phyloP scores from a whole-genome alignment of 495 filamentous ascomycete species.

The Penicillium ochrochloron region DNA sequence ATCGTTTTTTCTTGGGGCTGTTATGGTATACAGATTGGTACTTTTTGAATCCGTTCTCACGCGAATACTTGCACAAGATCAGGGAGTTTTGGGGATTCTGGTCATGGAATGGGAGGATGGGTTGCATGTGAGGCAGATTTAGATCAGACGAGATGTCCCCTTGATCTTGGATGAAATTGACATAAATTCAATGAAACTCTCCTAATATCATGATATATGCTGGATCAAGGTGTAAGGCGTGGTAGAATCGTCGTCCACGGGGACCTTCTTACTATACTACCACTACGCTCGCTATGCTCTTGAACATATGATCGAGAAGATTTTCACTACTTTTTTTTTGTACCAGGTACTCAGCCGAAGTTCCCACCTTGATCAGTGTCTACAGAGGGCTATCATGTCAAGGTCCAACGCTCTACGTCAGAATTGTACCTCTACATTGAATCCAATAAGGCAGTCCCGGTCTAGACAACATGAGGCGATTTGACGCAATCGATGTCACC shows the following conservation, averaged over 20 bases:
- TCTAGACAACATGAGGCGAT: constrained; percentile 2
- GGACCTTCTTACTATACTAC: too few species aligned
- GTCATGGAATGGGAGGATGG: constrained; percentile 8
- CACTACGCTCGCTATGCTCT: too few species aligned
- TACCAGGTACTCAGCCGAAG: too few species aligned
- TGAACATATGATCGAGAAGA: too few species aligned
- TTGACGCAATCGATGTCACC: constrained; percentile 9
- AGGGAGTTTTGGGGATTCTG: constrained; percentile 20
- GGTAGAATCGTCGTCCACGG: too few species aligned
- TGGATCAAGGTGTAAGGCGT: not conserved
- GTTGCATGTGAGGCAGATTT: constrained; percentile 31
- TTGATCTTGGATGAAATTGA: constrained; percentile 9
- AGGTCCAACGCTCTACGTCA: not conserved
- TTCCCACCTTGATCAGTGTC: too few species aligned
- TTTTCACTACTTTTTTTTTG: too few species aligned
- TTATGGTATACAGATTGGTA: constrained; percentile 41
- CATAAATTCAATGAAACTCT: constrained; percentile 7
- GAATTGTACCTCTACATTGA: constrained; percentile 4
- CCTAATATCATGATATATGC: not conserved
- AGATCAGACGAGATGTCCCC: constrained; percentile 14
- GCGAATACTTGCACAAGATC: constrained; percentile 14
- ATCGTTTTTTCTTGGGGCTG: constrained; percentile 34
- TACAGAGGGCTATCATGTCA: too few species aligned
- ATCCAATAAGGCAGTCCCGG: not conserved
- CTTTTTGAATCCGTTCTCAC: constrained; percentile 18